A percentile compares a stretch with the other conserved stretches of the same genome.
Conservation (phyloP, 139 green algal genomes). For the Yamagishiella unicocca region DNA sequence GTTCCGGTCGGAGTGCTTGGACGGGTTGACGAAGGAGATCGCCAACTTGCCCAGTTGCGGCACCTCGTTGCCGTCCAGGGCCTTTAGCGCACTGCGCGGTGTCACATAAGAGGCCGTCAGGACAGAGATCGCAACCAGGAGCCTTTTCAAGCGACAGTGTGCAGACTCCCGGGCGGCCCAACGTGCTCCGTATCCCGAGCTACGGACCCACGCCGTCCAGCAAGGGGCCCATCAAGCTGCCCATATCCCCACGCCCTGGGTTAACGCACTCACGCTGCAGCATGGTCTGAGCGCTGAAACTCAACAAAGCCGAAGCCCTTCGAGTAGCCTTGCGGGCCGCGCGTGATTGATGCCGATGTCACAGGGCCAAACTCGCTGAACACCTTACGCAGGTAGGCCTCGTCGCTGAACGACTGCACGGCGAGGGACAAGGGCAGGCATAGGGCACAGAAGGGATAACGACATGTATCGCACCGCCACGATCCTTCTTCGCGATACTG, state of each 20-base stretch:
- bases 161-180: no score
- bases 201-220: no score
- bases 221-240: no score
- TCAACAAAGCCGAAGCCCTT: constrained; percentile 86
- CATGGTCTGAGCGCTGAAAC: constrained; percentile 71
- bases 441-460: no score
- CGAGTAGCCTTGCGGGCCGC: constrained; percentile 7
- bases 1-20: constrained; percentile 58
- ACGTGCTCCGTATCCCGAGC: no score
- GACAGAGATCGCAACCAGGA: no score
- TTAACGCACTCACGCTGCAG: constrained; percentile 58
- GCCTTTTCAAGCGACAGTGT: no score
- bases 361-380: constrained; percentile 50
- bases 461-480: no score
- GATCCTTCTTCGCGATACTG: no score
- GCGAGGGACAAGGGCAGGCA: no score
- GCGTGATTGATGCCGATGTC: constrained; percentile 33
- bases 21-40: constrained; percentile 75
- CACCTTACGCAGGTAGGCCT: constrained; percentile 14
- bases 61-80: constrained; percentile 61
- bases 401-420: constrained; percentile 16
- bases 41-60: constrained; percentile 61
- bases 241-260: no score
- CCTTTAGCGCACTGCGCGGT: constrained; percentile 56
- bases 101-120: neutral